Evolutionary conservation across 75 land plant genomes (phyloP), one percentile per base, ranked within the genome.

Genomic region (Selaginella moellendorffii): DNA sequence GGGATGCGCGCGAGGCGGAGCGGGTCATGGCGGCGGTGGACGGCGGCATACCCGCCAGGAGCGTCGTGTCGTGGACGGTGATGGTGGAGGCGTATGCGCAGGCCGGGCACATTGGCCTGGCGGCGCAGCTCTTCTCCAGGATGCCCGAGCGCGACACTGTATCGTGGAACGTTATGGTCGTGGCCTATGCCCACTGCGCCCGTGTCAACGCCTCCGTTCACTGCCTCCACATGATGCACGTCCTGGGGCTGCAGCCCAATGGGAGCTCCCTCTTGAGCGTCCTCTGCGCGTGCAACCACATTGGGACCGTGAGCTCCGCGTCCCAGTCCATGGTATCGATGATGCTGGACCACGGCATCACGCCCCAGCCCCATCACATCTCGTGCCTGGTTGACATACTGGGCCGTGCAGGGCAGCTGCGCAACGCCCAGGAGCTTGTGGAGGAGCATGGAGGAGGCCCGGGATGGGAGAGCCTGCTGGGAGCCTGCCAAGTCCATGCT

Each of bases 111-210:
- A 25, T 19, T 8, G 9, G 21, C 9, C 17, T 8, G 9, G 8
- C 59, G 5, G 5, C 9, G 59, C 8, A 56, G n/a, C 24, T 56
- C 17, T 56, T 56, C n/a, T n/a, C 8, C 5, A 19, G 24, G n/a
- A 56, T 56, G 59, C 21, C 5, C n/a, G 59, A 30, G 10, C 69
- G 69, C n/a, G 76, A 63, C 54, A 64, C 62, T 24, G 70, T 80
- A 64, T 67, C 62, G 27, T 76, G 69, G 69, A 80, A 80, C 63
- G 63, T 66, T 27, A 70, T 80, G 65, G 67, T 76, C 42, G 70
- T 73, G 53, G 75, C 66, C 9, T 67, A 70, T 53, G 28, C 69
- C 24, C 76, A 61, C 5, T 2, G 68, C 20, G 23, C 2, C n/a
- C 78, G 75, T 0, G 10, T 2, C 1, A 17, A 25, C 2, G 60